Base-by-base conservation (phyloP, 495 filamentous ascomycete genomes). In the Chaetomidium leptoderma region DNA sequence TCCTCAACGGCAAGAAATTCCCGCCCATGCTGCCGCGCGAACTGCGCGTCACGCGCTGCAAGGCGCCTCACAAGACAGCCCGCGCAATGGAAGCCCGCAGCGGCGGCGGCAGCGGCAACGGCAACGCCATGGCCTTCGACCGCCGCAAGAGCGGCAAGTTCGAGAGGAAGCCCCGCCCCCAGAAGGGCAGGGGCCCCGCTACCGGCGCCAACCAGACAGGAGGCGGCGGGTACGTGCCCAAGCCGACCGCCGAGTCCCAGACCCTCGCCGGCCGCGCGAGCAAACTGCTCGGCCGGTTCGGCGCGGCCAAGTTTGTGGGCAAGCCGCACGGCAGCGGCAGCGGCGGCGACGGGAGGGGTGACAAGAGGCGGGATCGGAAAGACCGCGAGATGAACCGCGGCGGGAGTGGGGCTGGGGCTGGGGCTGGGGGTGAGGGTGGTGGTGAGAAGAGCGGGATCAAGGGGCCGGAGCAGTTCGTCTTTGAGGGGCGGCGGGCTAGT, bases 1-100 rank as follows among this genome's bases (percentile, higher is more conserved):
- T 93, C 30, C 80, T 90, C 58, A 81, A 95, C 60, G 92, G 83
- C 32, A 95, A 97, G 79, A 92, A 89, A 59, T 97, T 91, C 70
- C 91, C 91, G 9, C 92, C 92, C 0, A 84, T 96, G 78, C 81
- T 97, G 13, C 93, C 95, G 32, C 84, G 95, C 8, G 86, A 86
- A 57, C 78, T 99, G 11, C 86, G 95, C 33, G 92, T 99, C 49
- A 83, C 79, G 5, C 85, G 92, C 13, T 93, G 92, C 52, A 91
- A 89, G 64, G 85, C 86, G 46, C 74, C 86, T 37, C 82, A 84
- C 61, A 88, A 91, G 68, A 93, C 86, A 23, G 74, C 78, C 29
- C 75, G 77, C 23, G 76, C 70, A 16, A 72, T 78, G 43, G 74
- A 64, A 43, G 54, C 55, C 42, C 55, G 53, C 37, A 46, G 54